Base-by-base conservation (phyloP, 1,284 basidiomycete genomes). In the Fomitopsis palustris region DNA sequence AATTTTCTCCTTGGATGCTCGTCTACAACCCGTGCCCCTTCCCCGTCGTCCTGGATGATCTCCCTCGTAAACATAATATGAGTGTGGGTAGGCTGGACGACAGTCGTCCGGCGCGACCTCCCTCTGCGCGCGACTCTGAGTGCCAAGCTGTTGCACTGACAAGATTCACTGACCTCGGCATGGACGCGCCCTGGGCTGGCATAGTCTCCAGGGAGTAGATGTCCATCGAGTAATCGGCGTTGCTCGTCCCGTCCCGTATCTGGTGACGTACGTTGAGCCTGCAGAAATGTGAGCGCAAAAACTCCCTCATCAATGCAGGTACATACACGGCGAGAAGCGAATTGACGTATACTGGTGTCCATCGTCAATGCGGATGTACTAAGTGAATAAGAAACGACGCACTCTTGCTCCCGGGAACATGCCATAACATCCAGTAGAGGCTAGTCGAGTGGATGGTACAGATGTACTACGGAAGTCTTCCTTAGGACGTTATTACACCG, bases 1-100 rank as follows among this genome's bases (percentile, higher is more conserved):
- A 75, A 76, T n/a, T 80, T 88, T 31, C 70, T 70, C 8, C 62
- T 57, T 14, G 72, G 74, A 1, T 85, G 10, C 55, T 84, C 8
- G 84, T 86, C 69, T 68, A 85, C 14, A 64, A 69, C 4, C 80
- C 7, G 33, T 5, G 21, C 25, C 27, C 27, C 31, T 25, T 45
- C 55, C 2, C 43, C 55, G 27, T 49, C 43, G 27, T 56, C 55
- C 37, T 33, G 55, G 21, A 56, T 31, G 33, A 56, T 23, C 31
- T 56, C 55, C 42, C 49, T 51, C 2, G 55, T 56, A 37, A 56
- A 35, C 55, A 56, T 56, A 21, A 56, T 56, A 21, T 45, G 55
- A 27, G 55, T 38, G 6, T 33, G 21, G 9, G 55, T 35, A 4
- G 21, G 3, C 41, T 21, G 19, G 4, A 2, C 23, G n/a, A 19